Evolutionary conservation across 225 moss, liverwort and hornwort species (phyloP).

Genomic region (Polytrichum formosum): DNA sequence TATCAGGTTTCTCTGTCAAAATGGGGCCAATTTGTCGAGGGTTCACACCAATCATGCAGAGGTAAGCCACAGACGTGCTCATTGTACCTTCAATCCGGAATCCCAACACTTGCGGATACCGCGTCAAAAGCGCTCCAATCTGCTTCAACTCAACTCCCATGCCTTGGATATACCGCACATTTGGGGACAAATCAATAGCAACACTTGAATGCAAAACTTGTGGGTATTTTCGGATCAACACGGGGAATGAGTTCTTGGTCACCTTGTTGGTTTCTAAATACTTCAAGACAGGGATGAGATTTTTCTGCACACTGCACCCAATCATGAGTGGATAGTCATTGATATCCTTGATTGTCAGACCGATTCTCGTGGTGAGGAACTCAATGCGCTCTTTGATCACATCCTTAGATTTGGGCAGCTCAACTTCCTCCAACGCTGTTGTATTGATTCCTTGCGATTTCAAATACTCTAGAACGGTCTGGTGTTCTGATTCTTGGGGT

Average conservation of each 20-base stretch:
- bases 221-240: conserved; percentile 79
- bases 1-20: conserved; percentile 91
- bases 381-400: conserved; percentile 73
- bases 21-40: conserved; percentile 80
- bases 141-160: conserved; percentile 78
- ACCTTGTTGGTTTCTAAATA: conserved; percentile 74
- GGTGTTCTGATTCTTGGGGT: conserved; percentile 6
- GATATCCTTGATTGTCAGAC: conserved; percentile 69
- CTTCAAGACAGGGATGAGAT: conserved; percentile 87
- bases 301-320: conserved; percentile 97
- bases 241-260: conserved; percentile 62
- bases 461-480: conserved; percentile 51
- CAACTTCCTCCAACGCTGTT: conserved; percentile 50
- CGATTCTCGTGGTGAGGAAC: conserved; percentile 69
- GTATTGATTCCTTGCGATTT: conserved; percentile 58
- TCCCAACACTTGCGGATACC: conserved; percentile 81
- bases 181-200: conserved; percentile 80
- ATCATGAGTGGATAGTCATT: conserved; percentile 90
- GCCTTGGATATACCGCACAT: conserved; percentile 74
- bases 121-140: conserved; percentile 78
- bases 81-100: conserved; percentile 95
- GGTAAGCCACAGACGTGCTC: conserved; percentile 96
- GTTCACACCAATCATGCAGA: conserved; percentile 84
- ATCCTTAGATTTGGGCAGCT: conserved; percentile 63
- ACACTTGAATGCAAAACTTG: conserved; percentile 91